Evolutionary conservation across 2,329 filamentous ascomycete genomes (phyloP), one percentile per base, ranked within the genome.

Genomic region (Tolypocladium tropicale): DNA sequence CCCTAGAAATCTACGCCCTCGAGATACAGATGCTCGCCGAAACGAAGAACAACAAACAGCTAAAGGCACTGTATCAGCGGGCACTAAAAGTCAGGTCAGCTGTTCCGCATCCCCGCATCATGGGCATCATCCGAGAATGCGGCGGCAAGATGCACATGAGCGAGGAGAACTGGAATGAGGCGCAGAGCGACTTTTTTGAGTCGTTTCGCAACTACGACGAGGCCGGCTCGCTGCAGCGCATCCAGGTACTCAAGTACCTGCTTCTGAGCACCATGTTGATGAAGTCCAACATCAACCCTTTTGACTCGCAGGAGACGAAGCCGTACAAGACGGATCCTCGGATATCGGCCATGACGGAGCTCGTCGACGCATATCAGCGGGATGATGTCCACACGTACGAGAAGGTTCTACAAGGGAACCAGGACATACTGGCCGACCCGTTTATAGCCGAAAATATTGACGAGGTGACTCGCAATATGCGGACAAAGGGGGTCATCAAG

Each of bases 81-180:
- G 94, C 94, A 6, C 81, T 99, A 53, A 88, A 88, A 61, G 93
- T 99, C 55, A 87, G 90, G 59, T 97, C 94, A n/a, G 94, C 94
- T 0, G 94, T 99, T 14, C 93, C 94, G 41, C 94, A 99, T 74
- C 94, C 94, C 57, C 95, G 96, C 75, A 96, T 99, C 70, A 96
- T 97, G 90, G 94, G 94, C 53, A 93, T 99, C 70, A 99, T 99
- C 68, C 88, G 93, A 55, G 94, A 99, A 75, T 99, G 94, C 70
- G 94, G 94, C 66, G 94, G 94, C 64, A 99, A 99, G 78, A 99
- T 99, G 94, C 92, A 97, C 76, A 97, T 99, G 94, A 94, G 89
- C 71, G 94, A 99, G 78, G 94, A 97, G 76, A 97, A 97, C 70
- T 99, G 94, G 94, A 90, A 94, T 70, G 90, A 92, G 67, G 94